phyloP scores from a whole-genome alignment of 164 flowering plant species.

The Saururus chinensis region DNA sequence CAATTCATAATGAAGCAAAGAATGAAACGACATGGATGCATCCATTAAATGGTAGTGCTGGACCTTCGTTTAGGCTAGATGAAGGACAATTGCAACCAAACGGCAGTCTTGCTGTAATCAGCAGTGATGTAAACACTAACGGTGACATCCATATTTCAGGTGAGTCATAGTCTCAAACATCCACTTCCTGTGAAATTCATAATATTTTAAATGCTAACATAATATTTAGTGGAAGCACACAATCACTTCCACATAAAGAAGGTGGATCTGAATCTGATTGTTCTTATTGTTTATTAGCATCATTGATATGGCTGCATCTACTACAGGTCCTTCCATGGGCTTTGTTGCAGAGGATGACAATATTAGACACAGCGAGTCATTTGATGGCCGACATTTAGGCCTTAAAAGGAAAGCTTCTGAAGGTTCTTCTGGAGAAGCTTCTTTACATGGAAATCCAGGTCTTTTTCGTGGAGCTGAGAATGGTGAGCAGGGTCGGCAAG shows the following conservation, averaged over 20 bases:
- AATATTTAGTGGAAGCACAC: conserved; percentile 22
- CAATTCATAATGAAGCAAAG: conserved; percentile 29
- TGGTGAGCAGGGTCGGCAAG: conserved; percentile 23
- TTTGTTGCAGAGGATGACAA: conserved; percentile 28
- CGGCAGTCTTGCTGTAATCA: conserved; percentile 20
- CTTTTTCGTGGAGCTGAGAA: conserved; percentile 33
- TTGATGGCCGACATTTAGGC: conserved; percentile 50
- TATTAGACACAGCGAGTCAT: conserved; percentile 42
- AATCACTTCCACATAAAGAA: conserved; percentile 23
- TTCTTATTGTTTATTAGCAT: conserved; percentile 22
- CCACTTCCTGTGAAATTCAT: conserved; percentile 20
- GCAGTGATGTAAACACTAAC: conserved; percentile 18
- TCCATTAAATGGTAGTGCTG: conserved; percentile 19
- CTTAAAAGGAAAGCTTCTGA: conserved; percentile 73
- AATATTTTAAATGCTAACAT: conserved; percentile 27
- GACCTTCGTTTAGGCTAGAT: conserved; percentile 27
- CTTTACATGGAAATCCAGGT: conserved; percentile 36
- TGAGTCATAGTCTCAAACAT: conserved; percentile 23
- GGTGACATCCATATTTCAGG: conserved; percentile 18
- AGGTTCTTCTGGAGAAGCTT: conserved; percentile 47
- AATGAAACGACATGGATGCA: conserved; percentile 44
- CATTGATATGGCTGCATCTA: conserved; percentile 26
- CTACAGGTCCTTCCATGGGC: conserved; percentile 33
- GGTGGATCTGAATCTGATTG: conserved; percentile 21
- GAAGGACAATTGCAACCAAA: conserved; percentile 21